phyloP scores from a whole-genome alignment of 176 grass and related monocot genomes.

The Oropetium thomaeum region DNA sequence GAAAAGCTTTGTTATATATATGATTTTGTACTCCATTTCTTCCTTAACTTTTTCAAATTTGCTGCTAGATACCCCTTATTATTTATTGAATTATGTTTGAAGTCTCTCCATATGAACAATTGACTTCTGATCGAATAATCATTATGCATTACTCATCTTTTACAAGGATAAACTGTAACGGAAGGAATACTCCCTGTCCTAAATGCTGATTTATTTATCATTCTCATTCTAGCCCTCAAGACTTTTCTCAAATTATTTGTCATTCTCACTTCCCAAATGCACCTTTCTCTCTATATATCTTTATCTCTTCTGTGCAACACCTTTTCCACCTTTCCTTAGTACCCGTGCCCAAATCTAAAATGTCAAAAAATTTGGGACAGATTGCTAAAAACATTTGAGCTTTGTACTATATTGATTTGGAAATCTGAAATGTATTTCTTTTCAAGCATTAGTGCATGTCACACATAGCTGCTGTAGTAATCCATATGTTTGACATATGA shows the following conservation, averaged over 20 bases:
- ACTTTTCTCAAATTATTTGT: too few relatives aligned
- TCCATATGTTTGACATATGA: neutral
- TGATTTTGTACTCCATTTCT: neutral
- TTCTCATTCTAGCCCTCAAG: too few relatives aligned
- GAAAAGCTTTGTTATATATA: neutral
- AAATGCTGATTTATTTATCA: too few relatives aligned
- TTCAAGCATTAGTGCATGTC: neutral
- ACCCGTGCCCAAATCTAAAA: too few relatives aligned
- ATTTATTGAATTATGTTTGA: neutral
- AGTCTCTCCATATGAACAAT: neutral
- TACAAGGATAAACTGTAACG: neutral
- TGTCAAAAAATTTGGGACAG: too few relatives aligned
- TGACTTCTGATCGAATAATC: neutral
- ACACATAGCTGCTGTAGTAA: neutral
- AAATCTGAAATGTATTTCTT: slow-evolving; percentile 10
- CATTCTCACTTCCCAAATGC: too few relatives aligned
- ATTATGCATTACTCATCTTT: neutral
- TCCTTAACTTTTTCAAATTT: neutral
- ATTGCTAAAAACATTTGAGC: too few relatives aligned
- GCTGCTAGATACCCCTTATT: neutral
- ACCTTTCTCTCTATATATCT: too few relatives aligned
- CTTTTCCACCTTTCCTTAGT: too few relatives aligned
- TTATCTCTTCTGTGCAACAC: too few relatives aligned
- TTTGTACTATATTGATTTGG: too few relatives aligned
- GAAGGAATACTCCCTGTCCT: neutral